Conservation (phyloP, 73 alveolate genomes). For the Tetrahymena borealis region DNA sequence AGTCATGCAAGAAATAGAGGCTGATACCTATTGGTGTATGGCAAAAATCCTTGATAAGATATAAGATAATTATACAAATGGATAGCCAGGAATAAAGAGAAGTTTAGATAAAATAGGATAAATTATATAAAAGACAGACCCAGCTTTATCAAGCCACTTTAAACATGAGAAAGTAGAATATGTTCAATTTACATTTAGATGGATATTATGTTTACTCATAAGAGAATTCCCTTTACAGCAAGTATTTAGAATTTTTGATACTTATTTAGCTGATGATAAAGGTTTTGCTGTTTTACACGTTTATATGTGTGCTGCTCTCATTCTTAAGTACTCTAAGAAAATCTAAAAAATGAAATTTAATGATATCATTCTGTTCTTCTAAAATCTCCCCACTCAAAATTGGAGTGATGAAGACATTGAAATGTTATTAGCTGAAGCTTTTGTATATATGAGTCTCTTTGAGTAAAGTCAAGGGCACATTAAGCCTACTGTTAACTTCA, state of each 20-base stretch:
- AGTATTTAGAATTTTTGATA: constrained; percentile 40
- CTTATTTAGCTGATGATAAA: constrained; percentile 35
- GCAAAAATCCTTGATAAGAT: constrained; percentile 23
- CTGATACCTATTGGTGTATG: constrained; percentile 41
- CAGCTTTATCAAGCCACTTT: background rate
- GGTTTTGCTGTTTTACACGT: constrained; percentile 20
- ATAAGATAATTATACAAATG: constrained; percentile 29
- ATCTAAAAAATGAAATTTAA: constrained; percentile 27
- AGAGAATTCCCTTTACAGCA: constrained; percentile 20
- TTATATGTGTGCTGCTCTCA: constrained; percentile 12
- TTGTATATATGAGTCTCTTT: constrained; percentile 5
- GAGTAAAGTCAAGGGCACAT: background rate
- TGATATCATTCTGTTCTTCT: constrained; percentile 23
- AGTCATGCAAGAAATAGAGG: constrained; percentile 14
- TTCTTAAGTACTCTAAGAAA: constrained; percentile 21
- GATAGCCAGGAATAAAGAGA: constrained; percentile 24
- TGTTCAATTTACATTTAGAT: constrained; percentile 17
- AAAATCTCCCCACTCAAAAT: constrained; percentile 26
- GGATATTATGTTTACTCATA: constrained; percentile 28
- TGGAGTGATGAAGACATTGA: constrained; percentile 35
- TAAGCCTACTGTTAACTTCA: background rate
- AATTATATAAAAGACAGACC: constrained; percentile 5
- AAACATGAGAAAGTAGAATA: constrained; percentile 1
- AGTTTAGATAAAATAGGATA: constrained; percentile 16
- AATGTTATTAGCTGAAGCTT: constrained; percentile 33